Evolutionary conservation across 2,329 filamentous ascomycete species (phyloP), one percentile per base, ranked within the genome.

Genomic region (Penicillium brevicompactum): DNA sequence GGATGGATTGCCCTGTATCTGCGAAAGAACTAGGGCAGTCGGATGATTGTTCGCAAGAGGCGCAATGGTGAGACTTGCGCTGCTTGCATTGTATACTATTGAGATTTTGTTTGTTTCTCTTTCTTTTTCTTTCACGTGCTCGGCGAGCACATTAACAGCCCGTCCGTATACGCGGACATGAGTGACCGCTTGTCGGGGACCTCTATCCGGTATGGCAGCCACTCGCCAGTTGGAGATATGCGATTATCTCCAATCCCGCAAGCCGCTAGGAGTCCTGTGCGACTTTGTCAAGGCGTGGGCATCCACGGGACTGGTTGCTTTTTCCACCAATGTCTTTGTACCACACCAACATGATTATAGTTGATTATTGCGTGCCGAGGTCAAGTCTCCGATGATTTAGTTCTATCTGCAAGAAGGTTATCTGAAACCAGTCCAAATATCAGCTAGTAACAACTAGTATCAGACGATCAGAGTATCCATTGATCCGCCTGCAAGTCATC

Each of bases 1-100:
- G 87, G 85, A 1, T 90, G 85, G 85, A 62, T 84, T 49, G 86
- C 84, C 22, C 72, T 91, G 30, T 45, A 50, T 14, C 16, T 65
- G 44, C 62, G 60, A 21, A 55, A 37, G 49, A 18, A 18, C 38
- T 31, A 53, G 27, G 37, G n/a, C 16, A 13, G 11, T 21, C 3
- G 16, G 6, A 4, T 8, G 1, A 2, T 21, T 41, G 1, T 21
- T 41, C 9, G 7, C 16, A 41, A 54, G 42, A 56, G 24, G 9
- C 11, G 4, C 3, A 1, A n/a, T 6, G 8, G n/a, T 8, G 27
- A 37, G 14, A 18, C n/a, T 31, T 14, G 11, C 13, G n/a, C 31
- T 16, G 37, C 11, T 22, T 31, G 34, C 4, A 30, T 13, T 31
- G 11, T 14, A 14, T 6, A 51, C 16, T 18, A 4, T 1, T 41